These are phyloP conservation scores for Mycocentrospora acerina DNA, from an alignment of 2,329 filamentous ascomycete species.

Conservation along the genomic window DNA sequence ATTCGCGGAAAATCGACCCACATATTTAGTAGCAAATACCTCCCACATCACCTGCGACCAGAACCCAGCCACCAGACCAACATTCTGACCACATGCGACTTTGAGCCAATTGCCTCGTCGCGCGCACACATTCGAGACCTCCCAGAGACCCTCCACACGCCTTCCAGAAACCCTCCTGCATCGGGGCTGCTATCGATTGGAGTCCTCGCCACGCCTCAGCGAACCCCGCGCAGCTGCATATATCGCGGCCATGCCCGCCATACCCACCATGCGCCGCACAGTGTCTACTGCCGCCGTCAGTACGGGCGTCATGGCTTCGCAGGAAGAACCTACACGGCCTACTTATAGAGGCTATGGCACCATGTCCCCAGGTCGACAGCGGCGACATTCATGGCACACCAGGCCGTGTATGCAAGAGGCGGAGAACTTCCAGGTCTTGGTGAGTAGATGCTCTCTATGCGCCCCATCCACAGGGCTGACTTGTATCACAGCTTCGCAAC, in stretches of 20 bases:
- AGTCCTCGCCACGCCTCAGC: conserved; percentile 22
- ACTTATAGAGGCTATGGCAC: conserved; percentile 40
- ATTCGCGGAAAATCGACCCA: conserved; percentile 11
- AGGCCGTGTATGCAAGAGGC: conserved; percentile 48
- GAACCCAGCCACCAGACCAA: conserved; percentile 17
- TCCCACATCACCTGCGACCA: conserved; percentile 7
- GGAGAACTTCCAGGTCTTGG: conserved; percentile 51
- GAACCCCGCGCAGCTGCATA: conserved; percentile 21
- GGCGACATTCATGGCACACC: conserved; percentile 51
- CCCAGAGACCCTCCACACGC: conserved; percentile 9
- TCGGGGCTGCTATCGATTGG: conserved; percentile 10
- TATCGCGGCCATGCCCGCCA: conserved; percentile 24
- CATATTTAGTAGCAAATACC: conserved; percentile 2
- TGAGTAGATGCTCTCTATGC: conserved; percentile 14
- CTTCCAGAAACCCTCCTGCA: no score
- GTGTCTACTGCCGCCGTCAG: conserved; percentile 24
- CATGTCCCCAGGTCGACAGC: conserved; percentile 38
- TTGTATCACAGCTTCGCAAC: conserved; percentile 62
- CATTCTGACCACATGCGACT: conserved; percentile 22
- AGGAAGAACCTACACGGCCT: conserved; percentile 47
- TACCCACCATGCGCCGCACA: conserved; percentile 16
- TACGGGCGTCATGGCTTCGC: conserved; percentile 38
- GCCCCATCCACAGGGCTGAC: conserved; percentile 17
- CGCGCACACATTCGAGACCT: conserved; percentile 10
- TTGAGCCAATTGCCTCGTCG: conserved; percentile 17